Percentiles rank a stretch among this genome's conserved stretches.
phyloP scores from a whole-genome alignment of 2,329 filamentous ascomycete species.

The Diaporthe humulicola region DNA sequence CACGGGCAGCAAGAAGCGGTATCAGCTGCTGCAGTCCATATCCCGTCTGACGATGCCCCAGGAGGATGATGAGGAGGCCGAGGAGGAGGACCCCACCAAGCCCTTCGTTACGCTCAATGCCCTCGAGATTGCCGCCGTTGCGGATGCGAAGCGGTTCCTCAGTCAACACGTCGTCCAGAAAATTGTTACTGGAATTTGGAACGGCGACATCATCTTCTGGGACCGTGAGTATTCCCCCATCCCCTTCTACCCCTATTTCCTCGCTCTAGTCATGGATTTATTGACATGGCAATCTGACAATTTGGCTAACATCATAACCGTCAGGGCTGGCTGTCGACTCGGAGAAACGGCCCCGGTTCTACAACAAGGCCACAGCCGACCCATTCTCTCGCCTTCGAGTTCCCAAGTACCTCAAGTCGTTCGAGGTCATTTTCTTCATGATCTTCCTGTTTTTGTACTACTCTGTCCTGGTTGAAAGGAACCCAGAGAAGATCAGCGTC shows the following conservation, averaged over 20 bases:
- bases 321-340: slow-evolving; percentile 76
- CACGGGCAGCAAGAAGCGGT: slow-evolving; percentile 60
- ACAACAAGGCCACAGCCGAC: slow-evolving; percentile 76
- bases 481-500: slow-evolving; percentile 73
- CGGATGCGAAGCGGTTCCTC: slow-evolving; percentile 86
- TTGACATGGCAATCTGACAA: neutral
- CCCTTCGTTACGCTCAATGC: slow-evolving; percentile 86
- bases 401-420: slow-evolving; percentile 86
- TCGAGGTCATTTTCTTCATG: slow-evolving; percentile 85
- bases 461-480: slow-evolving; percentile 82
- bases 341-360: slow-evolving; percentile 81
- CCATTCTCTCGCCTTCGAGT: slow-evolving; percentile 83
- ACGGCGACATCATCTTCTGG: slow-evolving; percentile 90
- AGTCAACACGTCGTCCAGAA: slow-evolving; percentile 85
- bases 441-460: slow-evolving; percentile 87
- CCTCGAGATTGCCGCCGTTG: slow-evolving; percentile 86
- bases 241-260: accelerated
- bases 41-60: slow-evolving; percentile 66
- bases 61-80: slow-evolving; percentile 55
- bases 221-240: slow-evolving; percentile 55
- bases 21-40: slow-evolving; percentile 66
- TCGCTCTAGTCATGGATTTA: neutral
- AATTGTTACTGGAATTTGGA: slow-evolving; percentile 87
- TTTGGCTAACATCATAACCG: neutral
- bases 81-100: slow-evolving; percentile 73